Evolutionary conservation across 345 rosid species (phyloP).

Genomic region (Bretschneidera sinensis): DNA sequence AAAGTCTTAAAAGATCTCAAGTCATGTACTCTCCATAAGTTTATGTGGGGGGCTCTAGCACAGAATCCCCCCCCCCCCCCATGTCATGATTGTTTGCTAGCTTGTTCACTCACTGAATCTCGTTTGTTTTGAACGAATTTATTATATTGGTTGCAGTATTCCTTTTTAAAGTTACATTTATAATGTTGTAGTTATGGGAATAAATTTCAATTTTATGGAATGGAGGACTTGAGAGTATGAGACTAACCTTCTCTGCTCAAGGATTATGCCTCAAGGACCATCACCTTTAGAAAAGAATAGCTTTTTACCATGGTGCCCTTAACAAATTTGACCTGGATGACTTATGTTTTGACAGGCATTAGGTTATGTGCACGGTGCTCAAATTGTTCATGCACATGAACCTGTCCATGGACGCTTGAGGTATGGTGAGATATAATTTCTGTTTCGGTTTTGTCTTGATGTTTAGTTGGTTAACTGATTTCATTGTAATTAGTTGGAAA

Average conservation of each 20-base stretch:
- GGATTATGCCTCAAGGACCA: not conserved
- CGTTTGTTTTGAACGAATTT: not conserved
- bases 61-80: too few species aligned
- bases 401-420: conserved; percentile 97
- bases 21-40: too few species aligned
- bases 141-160: not conserved
- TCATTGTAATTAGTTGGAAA: not conserved
- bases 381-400: conserved; percentile 76
- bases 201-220: not conserved
- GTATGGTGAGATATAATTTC: conserved; percentile 33
- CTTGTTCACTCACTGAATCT: not conserved
- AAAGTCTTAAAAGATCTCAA: too few species aligned
- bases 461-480: not conserved
- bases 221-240: not conserved
- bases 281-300: too few species aligned
- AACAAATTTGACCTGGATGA: conserved; percentile 13
- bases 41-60: too few species aligned
- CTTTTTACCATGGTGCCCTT: not conserved
- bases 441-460: not conserved
- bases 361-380: conserved; percentile 93
- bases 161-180: too few species aligned
- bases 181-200: too few species aligned
- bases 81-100: too few species aligned
- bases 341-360: conserved; percentile 58
- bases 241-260: not conserved